Evolutionary conservation across 805 yeast species (phyloP).

Genomic region (Vanderwaltozyma tropicalis): DNA sequence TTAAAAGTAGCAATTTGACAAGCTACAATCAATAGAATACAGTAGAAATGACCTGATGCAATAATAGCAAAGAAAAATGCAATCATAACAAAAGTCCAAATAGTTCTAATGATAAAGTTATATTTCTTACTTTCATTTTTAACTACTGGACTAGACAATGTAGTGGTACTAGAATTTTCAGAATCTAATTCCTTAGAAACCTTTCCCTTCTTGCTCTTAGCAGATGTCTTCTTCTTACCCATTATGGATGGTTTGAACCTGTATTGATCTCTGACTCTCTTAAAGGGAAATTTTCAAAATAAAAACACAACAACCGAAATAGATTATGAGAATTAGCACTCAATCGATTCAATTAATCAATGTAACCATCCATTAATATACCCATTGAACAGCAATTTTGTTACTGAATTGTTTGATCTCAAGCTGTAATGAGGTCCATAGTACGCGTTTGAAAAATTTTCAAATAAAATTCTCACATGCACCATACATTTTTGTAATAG

Average conservation of each 20-base stretch:
- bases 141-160: neutral
- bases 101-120: constrained; percentile 66
- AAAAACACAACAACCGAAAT: too few relatives aligned
- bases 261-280: too few relatives aligned
- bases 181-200: neutral
- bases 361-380: too few relatives aligned
- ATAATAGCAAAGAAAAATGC: constrained; percentile 55
- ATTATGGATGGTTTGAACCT: neutral
- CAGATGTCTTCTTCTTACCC: constrained; percentile 2
- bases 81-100: constrained; percentile 93
- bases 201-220: neutral
- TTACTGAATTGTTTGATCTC: too few relatives aligned
- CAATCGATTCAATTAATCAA: too few relatives aligned
- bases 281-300: too few relatives aligned
- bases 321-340: too few relatives aligned
- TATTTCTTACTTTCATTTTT: constrained; percentile 16
- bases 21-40: constrained; percentile 57
- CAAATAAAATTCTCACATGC: too few relatives aligned
- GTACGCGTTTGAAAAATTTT: too few relatives aligned
- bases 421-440: too few relatives aligned
- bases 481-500: too few relatives aligned
- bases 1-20: constrained; percentile 79
- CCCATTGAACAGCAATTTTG: too few relatives aligned
- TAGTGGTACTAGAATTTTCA: neutral
- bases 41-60: constrained; percentile 77